Conservation (phyloP, 2,329 filamentous ascomycete species). For the Teratosphaeria nubilosa region DNA sequence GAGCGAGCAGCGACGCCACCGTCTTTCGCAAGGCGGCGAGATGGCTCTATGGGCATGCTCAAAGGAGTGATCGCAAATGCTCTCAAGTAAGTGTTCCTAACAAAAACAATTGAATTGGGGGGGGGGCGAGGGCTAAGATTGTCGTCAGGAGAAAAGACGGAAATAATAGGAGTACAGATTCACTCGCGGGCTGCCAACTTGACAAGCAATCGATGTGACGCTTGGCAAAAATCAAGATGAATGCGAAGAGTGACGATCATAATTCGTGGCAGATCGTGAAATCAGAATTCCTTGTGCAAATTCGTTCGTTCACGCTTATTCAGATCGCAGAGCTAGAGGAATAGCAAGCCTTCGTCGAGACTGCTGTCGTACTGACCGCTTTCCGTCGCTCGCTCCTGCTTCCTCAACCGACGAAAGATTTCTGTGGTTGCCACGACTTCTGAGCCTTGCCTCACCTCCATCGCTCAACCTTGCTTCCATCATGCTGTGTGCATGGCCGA, state of each 20-base stretch:
- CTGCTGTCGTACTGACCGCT: neutral
- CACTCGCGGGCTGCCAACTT: neutral
- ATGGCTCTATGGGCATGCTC: slow-evolving; percentile 2
- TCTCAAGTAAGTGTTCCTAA: neutral
- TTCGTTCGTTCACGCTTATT: neutral
- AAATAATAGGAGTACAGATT: neutral
- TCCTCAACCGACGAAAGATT: neutral
- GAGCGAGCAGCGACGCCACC: slow-evolving; percentile 1
- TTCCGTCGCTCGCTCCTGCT: neutral
- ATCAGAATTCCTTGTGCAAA: neutral
- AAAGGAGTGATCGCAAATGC: slow-evolving; percentile 3
- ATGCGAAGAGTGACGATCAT: neutral
- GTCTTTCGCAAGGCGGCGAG: slow-evolving; percentile 3
- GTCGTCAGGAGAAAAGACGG: neutral
- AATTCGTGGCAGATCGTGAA: neutral
- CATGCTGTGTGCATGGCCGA: neutral
- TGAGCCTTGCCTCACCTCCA: neutral
- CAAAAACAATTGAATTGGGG: neutral
- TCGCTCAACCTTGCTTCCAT: neutral
- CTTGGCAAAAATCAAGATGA: neutral
- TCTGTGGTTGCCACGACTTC: neutral
- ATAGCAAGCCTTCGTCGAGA: too few relatives aligned
- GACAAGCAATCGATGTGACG: neutral
- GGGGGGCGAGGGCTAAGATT: neutral
- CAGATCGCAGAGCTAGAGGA: too few relatives aligned